These are phyloP conservation scores for Lichtheimia ramosa DNA, from an alignment of 371 early-diverging fungal genomes.

Conservation along the genomic window DNA sequence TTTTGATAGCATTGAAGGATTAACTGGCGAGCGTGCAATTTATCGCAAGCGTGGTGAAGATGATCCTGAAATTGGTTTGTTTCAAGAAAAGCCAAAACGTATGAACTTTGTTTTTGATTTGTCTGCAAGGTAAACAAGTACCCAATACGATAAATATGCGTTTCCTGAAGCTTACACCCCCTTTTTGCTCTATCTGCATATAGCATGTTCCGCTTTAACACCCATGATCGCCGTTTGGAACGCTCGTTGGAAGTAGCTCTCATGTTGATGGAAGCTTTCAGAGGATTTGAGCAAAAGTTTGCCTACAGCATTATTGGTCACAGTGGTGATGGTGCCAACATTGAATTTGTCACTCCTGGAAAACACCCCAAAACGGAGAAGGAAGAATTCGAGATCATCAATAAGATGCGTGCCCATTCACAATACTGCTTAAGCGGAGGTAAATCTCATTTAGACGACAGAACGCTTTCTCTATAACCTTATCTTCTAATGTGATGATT, in stretches of 20 bases:
- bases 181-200: too few species aligned
- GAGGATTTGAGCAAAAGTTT: conserved; percentile 82
- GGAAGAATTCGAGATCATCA: conserved; percentile 70
- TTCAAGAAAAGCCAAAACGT: conserved; percentile 77
- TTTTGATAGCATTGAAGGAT: conserved; percentile 61
- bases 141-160: not conserved
- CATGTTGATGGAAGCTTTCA: conserved; percentile 86
- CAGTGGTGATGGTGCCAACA: conserved; percentile 76
- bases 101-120: conserved; percentile 83
- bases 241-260: conserved; percentile 73
- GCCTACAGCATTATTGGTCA: conserved; percentile 78
- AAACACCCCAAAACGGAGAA: conserved; percentile 78
- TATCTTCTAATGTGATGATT: not conserved
- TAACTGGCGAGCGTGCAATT: conserved; percentile 79
- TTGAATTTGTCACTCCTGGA: conserved; percentile 69
- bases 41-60: conserved; percentile 83
- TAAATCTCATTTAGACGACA: conserved; percentile 6
- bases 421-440: conserved; percentile 73
- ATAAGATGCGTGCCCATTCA: conserved; percentile 66
- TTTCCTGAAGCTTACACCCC: not conserved
- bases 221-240: conserved; percentile 70
- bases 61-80: conserved; percentile 66
- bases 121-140: conserved; percentile 49
- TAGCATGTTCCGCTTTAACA: conserved; percentile 77
- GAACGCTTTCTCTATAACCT: not conserved